Evolutionary conservation across 2,329 filamentous ascomycete genomes (phyloP).

Genomic region (Thelonectria discophora): DNA sequence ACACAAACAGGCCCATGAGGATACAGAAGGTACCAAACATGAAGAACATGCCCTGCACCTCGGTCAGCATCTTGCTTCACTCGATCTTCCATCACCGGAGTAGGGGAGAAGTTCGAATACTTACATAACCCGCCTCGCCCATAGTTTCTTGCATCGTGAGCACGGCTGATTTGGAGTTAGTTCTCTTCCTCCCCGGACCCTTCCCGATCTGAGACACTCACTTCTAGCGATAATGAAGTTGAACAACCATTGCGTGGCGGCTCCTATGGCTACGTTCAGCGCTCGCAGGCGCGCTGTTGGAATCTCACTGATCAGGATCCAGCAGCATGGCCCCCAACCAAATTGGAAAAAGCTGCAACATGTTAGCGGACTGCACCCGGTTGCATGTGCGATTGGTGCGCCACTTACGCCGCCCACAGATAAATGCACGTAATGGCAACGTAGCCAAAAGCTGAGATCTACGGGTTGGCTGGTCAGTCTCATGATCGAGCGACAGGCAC

Average conservation of each 20-base stretch:
- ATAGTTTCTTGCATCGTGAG: conserved; percentile 72
- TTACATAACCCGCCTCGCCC: conserved; percentile 52
- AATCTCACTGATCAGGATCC: conserved; percentile 76
- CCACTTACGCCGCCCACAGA: conserved; percentile 67
- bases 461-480: background rate
- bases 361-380: conserved; percentile 29
- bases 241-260: conserved; percentile 77
- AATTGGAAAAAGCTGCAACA: conserved; percentile 67
- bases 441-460: conserved; percentile 72
- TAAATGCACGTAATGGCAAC: conserved; percentile 76
- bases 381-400: background rate
- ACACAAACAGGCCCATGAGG: conserved; percentile 71
- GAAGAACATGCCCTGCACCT: conserved; percentile 67
- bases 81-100: background rate
- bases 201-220: conserved; percentile 31
- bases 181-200: background rate
- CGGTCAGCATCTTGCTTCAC: conserved; percentile 14
- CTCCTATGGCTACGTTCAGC: conserved; percentile 73
- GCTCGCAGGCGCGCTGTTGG: conserved; percentile 72
- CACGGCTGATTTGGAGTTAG: conserved; percentile 52
- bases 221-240: conserved; percentile 76
- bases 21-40: conserved; percentile 74
- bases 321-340: conserved; percentile 76
- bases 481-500: too few species aligned
- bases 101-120: conserved; percentile 25